Conservation (phyloP, 2,329 filamentous ascomycete genomes). For the Aureobasidium pullulans region DNA sequence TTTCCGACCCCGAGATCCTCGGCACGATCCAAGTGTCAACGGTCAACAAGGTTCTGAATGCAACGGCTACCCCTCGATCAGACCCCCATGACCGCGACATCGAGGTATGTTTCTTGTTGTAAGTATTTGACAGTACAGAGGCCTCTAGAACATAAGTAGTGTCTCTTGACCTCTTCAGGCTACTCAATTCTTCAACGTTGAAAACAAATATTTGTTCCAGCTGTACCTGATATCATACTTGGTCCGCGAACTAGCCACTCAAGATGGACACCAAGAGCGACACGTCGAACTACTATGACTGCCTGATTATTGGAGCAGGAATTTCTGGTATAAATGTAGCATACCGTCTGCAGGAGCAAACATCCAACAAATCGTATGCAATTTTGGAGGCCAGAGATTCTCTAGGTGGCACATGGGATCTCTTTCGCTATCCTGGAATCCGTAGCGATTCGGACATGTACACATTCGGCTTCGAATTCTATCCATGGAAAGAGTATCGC, state of each 20-base stretch:
- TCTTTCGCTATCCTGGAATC: constrained; percentile 65
- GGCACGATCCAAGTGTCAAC: neutral
- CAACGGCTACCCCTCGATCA: constrained; percentile 2
- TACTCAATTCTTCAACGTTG: no score
- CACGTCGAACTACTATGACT: constrained; percentile 27
- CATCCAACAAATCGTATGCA: constrained; percentile 52
- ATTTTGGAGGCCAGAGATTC: constrained; percentile 60
- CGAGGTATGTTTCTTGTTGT: neutral
- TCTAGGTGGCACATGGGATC: constrained; percentile 71
- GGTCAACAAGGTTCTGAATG: neutral
- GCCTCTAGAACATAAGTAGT: neutral
- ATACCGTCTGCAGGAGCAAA: constrained; percentile 46
- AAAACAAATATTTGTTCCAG: no score
- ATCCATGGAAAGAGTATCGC: constrained; percentile 53
- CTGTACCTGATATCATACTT: no score
- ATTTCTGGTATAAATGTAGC: constrained; percentile 69
- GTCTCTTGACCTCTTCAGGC: no score
- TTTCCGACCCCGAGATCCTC: neutral
- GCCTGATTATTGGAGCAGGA: constrained; percentile 63
- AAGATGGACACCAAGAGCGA: neutral
- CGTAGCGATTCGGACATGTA: constrained; percentile 44
- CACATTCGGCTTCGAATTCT: constrained; percentile 57
- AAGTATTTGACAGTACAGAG: neutral
- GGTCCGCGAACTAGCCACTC: neutral
- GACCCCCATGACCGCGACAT: neutral